A percentile compares a stretch with the other conserved stretches of the same genome.
phyloP scores from a whole-genome alignment of 1,284 basidiomycete species.

The Puccinia horiana region DNA sequence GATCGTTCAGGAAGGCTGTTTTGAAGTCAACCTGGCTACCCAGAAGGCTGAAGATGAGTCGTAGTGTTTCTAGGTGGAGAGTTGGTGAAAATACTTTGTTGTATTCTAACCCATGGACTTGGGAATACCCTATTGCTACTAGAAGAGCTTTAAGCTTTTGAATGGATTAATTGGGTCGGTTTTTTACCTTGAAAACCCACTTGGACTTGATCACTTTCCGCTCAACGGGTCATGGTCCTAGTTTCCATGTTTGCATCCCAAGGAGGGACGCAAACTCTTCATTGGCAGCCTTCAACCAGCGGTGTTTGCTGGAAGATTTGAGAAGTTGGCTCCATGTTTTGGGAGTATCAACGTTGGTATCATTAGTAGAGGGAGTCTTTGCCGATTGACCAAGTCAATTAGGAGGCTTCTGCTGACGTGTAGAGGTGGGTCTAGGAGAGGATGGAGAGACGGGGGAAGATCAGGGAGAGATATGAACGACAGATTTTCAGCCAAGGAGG shows the following conservation, averaged over 20 bases:
- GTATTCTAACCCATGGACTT: not conserved
- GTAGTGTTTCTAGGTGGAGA: not conserved
- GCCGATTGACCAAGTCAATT: not conserved
- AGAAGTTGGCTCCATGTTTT: conserved; percentile 10
- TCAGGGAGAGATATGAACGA: too few species aligned
- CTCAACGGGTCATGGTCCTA: not conserved
- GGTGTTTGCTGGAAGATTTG: not conserved
- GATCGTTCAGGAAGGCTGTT: conserved; percentile 12
- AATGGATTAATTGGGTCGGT: not conserved
- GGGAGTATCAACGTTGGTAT: not conserved
- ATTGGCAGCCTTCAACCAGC: not conserved
- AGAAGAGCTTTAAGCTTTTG: conserved; percentile 5
- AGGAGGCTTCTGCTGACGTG: not conserved
- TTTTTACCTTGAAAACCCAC: conserved; percentile 16
- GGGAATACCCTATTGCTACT: not conserved
- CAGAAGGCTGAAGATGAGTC: not conserved
- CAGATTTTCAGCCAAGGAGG: not conserved
- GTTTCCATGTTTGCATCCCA: too few species aligned
- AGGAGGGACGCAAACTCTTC: not conserved
- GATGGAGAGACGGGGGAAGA: not conserved
- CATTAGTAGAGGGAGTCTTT: too few species aligned
- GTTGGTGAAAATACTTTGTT: conserved; percentile 20
- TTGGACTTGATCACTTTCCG: not conserved
- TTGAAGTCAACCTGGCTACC: conserved; percentile 9
- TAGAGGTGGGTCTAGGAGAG: not conserved